A percentile compares a stretch with the other conserved stretches of the same genome.
Conservation (phyloP, 164 flowering plant species). For the Echeveria elegans region DNA sequence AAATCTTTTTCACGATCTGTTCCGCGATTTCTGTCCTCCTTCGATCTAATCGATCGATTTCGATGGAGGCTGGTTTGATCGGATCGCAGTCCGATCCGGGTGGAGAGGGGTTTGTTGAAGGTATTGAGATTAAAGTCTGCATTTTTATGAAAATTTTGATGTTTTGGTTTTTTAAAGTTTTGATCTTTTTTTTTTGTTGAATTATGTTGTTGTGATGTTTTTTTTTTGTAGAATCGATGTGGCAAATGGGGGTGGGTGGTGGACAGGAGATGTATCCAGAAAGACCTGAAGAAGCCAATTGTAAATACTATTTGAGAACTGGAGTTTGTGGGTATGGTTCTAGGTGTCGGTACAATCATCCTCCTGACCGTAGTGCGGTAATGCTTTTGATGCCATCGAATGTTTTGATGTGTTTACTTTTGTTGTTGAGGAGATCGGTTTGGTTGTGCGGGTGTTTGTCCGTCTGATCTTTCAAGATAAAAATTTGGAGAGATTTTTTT, state of each 20-base stretch:
- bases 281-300: conserved; percentile 57
- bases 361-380: conserved; percentile 62
- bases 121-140: conserved; percentile 4
- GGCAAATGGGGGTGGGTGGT: conserved; percentile 36
- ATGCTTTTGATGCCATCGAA: background rate
- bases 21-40: background rate
- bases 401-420: background rate
- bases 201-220: background rate
- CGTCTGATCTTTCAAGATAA: background rate
- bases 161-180: background rate
- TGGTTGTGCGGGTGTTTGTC: too few relatives aligned
- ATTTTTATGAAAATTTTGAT: background rate
- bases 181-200: background rate
- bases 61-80: background rate
- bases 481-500: background rate
- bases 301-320: conserved; percentile 69
- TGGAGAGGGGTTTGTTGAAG: conserved; percentile 3
- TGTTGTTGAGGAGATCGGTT: background rate
- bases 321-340: conserved; percentile 78
- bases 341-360: conserved; percentile 83
- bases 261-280: conserved; percentile 58
- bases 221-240: conserved; percentile 66
- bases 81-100: conserved; percentile 10
- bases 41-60: background rate
- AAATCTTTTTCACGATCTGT: background rate